Conservation (phyloP, 495 filamentous ascomycete genomes). For the Aspergillus affinis region DNA sequence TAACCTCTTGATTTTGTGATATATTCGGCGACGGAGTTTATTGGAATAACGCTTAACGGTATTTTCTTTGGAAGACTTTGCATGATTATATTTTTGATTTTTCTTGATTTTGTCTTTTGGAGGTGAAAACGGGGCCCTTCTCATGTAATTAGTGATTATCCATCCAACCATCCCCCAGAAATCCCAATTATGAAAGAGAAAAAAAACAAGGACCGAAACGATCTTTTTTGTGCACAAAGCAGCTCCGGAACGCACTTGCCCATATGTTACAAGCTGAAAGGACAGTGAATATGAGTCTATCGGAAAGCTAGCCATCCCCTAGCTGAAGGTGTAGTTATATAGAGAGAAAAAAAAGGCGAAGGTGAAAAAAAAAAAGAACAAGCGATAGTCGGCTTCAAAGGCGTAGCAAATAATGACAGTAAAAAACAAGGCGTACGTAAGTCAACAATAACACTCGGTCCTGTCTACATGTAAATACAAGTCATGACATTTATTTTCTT, state of each 20-base stretch:
- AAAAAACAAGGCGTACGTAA: constrained; percentile 9
- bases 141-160: constrained; percentile 9
- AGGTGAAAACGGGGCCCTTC: constrained; percentile 4
- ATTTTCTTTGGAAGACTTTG: neutral
- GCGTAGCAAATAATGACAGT: constrained; percentile 9
- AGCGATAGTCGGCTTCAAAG: constrained; percentile 9
- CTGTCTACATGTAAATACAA: constrained; percentile 17
- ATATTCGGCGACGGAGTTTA: constrained; percentile 10
- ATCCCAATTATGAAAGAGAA: neutral
- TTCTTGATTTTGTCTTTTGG: neutral
- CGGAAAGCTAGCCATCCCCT: neutral
- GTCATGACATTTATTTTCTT: constrained; percentile 24
- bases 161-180: neutral
- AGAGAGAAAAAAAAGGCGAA: neutral
- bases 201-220: constrained; percentile 6
- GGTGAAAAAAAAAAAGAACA: neutral
- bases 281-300: neutral
- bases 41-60: constrained; percentile 2
- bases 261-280: constrained; percentile 19
- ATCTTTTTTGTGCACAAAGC: constrained; percentile 6
- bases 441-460: constrained; percentile 13
- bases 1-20: neutral
- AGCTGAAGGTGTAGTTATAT: neutral
- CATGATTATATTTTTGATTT: neutral
- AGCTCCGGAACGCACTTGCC: constrained; percentile 14